Evolutionary conservation across 2,329 filamentous ascomycete genomes (phyloP), one percentile per base, ranked within the genome.

Genomic region (Phoma sp.): DNA sequence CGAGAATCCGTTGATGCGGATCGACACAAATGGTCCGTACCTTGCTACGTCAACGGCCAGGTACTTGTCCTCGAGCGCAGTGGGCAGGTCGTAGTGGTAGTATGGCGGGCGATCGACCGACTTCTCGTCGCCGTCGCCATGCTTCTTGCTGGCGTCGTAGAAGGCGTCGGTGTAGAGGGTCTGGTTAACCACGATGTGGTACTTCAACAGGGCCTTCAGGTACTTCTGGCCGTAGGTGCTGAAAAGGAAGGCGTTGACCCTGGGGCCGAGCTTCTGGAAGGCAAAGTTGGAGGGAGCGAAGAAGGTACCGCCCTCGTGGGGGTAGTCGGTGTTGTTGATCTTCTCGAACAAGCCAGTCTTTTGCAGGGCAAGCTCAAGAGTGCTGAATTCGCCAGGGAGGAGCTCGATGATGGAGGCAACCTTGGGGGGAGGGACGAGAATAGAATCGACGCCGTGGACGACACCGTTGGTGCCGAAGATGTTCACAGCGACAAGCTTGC

Each of bases 151-250:
- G 8, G 77, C 68, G 43, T 82, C 82, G 77, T 92, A 95, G 70
- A 88, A 90, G 5, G 88, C 89, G 70, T 96, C 93, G 6, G 88
- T 91, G 80, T 96, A 97, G 0, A 96, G 78, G 0, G 90, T 93
- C 55, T 87, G 82, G 67, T 90, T 85, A 37, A 86, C 82, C 1
- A 89, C 88, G 43, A 93, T 82, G 68, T 94, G 90, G 71, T 96
- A 96, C 77, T 91, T 81, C 15, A 96, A 80, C 40, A 96, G 78
- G 0, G 91, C 91, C 62, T 84, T 86, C 17, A 97, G 83, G 71
- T 91, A 96, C 73, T 88, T 88, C 60, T 83, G 80, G 1, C 93
- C 93, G 47, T 82, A 84, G 25, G 84, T 80, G 55, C 88, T 90
- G 82, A 97, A 97, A 4, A 97, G 81, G 82, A 96, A 97, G 21